Evolutionary conservation across 1,284 basidiomycete species (phyloP).

Genomic region (Mrakiaceae sp.): DNA sequence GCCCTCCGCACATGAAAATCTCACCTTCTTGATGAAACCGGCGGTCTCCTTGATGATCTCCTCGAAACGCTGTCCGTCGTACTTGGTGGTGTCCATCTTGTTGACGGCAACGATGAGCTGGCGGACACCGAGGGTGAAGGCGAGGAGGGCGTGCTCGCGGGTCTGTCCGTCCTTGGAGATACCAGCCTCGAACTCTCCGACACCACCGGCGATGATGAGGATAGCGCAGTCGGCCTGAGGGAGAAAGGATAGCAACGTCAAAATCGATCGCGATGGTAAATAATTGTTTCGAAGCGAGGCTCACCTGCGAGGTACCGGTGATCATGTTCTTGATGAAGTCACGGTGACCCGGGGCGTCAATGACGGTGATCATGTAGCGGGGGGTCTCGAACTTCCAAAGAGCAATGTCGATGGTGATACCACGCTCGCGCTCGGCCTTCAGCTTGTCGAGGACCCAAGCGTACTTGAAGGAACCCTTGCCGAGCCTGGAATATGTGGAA

Average conservation of each 20-base stretch:
- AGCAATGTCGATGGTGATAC: slow-evolving; percentile 54
- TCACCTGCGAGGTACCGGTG: slow-evolving; percentile 88
- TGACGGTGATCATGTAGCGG: slow-evolving; percentile 59
- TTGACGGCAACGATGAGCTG: slow-evolving; percentile 99
- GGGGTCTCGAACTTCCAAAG: slow-evolving; percentile 78
- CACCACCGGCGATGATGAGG: slow-evolving; percentile 98
- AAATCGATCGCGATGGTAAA: background rate
- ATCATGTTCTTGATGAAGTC: slow-evolving; percentile 99
- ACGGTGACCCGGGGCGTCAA: slow-evolving; percentile 96
- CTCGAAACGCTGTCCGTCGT: slow-evolving; percentile 99
- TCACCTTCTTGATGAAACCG: slow-evolving; percentile 93
- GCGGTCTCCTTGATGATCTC: slow-evolving; percentile 99
- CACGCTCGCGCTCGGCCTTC: slow-evolving; percentile 99
- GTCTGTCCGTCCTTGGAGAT: slow-evolving; percentile 99
- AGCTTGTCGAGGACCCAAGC: slow-evolving; percentile 99
- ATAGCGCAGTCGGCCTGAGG: slow-evolving; percentile 57
- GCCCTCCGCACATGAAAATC: background rate
- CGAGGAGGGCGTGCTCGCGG: slow-evolving; percentile 98
- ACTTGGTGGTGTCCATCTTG: slow-evolving; percentile 99
- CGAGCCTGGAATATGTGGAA: background rate
- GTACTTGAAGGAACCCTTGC: slow-evolving; percentile 88
- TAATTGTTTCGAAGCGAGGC: background rate
- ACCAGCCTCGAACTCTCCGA: slow-evolving; percentile 99
- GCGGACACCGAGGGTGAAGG: slow-evolving; percentile 99
- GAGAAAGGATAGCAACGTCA: background rate